A percentile compares a stretch with the other conserved stretches of the same genome.
These are phyloP conservation scores for Penicillium sp. DNA, from an alignment of 2,329 filamentous ascomycete species.

Conservation along the genomic window DNA sequence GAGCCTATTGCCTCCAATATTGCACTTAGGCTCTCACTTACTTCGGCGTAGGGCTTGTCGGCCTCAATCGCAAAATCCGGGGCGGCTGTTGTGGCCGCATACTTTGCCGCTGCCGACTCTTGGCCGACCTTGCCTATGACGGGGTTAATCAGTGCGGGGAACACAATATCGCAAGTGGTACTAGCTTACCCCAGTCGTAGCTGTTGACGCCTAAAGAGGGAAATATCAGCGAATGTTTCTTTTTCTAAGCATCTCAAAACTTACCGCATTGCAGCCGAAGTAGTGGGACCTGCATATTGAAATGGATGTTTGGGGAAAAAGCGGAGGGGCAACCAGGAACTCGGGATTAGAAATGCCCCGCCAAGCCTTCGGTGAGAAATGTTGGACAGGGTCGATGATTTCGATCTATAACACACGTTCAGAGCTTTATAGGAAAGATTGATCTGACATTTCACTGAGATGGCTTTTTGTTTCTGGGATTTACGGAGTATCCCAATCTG, in stretches of 20 bases:
- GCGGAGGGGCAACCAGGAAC: slow-evolving; percentile 13
- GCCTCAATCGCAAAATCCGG: slow-evolving; percentile 73
- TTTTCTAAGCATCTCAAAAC: slow-evolving; percentile 13
- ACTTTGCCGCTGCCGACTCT: slow-evolving; percentile 84
- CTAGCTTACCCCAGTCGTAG: slow-evolving; percentile 82
- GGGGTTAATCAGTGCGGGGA: slow-evolving; percentile 31
- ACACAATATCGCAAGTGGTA: slow-evolving; percentile 17
- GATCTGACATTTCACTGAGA: not conserved
- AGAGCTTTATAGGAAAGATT: not conserved
- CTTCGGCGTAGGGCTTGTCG: slow-evolving; percentile 93
- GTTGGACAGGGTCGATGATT: not conserved
- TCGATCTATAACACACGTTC: not conserved
- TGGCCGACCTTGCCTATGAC: slow-evolving; percentile 75
- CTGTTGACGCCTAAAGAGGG: slow-evolving; percentile 77
- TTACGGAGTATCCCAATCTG: not conserved
- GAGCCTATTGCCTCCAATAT: slow-evolving; percentile 1
- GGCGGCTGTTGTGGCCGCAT: slow-evolving; percentile 78
- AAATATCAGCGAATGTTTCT: not conserved
- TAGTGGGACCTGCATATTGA: slow-evolving; percentile 72
- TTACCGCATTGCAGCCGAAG: slow-evolving; percentile 69
- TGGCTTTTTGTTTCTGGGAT: not conserved
- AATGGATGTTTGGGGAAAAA: slow-evolving; percentile 13
- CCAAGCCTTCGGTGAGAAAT: slow-evolving; percentile 27
- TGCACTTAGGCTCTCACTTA: slow-evolving; percentile 33
- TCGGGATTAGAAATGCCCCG: slow-evolving; percentile 25